phyloP scores from a whole-genome alignment of 345 rosid species.

The Anastatica hierochuntica region DNA sequence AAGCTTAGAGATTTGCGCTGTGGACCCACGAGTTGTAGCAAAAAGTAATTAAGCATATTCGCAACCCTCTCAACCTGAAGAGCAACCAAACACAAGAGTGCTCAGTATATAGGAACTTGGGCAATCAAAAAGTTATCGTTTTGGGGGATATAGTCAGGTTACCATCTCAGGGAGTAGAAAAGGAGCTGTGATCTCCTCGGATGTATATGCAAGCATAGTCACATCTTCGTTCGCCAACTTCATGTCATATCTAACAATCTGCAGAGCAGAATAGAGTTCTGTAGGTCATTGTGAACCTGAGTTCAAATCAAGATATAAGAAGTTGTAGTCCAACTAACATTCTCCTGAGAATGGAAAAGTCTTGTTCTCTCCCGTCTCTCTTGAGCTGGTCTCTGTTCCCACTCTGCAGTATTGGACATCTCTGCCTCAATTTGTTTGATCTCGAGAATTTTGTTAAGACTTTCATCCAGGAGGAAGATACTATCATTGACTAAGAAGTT shows the following conservation, averaged over 20 bases:
- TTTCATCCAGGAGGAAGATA: constrained; percentile 94
- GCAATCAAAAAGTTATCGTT: not conserved
- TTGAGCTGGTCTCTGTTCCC: constrained; percentile 92
- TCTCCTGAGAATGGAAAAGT: constrained; percentile 87
- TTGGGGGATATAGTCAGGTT: constrained; percentile 2
- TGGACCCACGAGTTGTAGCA: constrained; percentile 96
- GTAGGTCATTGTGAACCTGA: not conserved
- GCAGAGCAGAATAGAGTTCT: constrained; percentile 15
- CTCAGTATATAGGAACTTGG: not conserved
- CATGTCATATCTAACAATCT: constrained; percentile 93
- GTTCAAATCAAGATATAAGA: not conserved
- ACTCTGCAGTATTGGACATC: constrained; percentile 81
- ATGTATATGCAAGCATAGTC: constrained; percentile 82
- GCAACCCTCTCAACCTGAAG: constrained; percentile 94
- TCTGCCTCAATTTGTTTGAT: constrained; percentile 90
- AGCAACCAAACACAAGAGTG: constrained; percentile 12
- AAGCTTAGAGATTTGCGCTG: constrained; percentile 82
- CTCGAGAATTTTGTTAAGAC: constrained; percentile 95
- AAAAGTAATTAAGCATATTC: constrained; percentile 90
- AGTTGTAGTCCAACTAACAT: constrained; percentile 39
- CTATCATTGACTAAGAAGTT: constrained; percentile 97
- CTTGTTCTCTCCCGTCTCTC: constrained; percentile 97
- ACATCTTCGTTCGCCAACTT: constrained; percentile 98
- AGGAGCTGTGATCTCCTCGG: constrained; percentile 91
- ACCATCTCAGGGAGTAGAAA: constrained; percentile 99